Base-by-base conservation (phyloP, 352 stramenopile species). In the Pythium insidiosum region DNA sequence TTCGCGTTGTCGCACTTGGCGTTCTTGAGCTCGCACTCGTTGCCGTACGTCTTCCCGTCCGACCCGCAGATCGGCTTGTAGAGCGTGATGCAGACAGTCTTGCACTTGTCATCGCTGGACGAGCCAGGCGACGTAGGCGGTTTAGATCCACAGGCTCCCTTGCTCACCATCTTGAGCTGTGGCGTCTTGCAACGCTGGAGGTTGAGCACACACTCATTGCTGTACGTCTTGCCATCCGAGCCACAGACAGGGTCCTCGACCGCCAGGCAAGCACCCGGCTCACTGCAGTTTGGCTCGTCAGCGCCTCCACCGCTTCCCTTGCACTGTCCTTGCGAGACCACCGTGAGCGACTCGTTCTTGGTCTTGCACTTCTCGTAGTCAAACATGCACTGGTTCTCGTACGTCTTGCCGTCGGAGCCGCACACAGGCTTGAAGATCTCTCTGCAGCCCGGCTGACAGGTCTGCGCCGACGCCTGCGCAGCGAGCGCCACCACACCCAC, bases 401-500 rank as follows among this genome's bases (percentile, higher is more conserved):
- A n/a, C n/a, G n/a, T n/a, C n/a, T n/a, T n/a, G n/a, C n/a, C n/a
- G n/a, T n/a, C n/a, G n/a, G n/a, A n/a, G n/a, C n/a, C n/a, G 34
- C 55, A 63, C 37, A 63, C 55, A 7, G 55, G 55, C 34, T 53
- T 53, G 55, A 53, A 55, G 30, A 58, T 51, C 43, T 63, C 44
- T 4, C 11, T 11, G 29, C 55, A 63, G 43, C 16, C 41, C 11
- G 41, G 10, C 28, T 46, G 42, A 22, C 53, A 62, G 4, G 33
- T 53, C 29, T 51, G 39, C 1, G 34, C 44, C 4, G 47, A 31
- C 21, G 20, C 34, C 16, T 24, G 21, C 38, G 26, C 18, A 16
- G 30, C 22, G 18, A 50, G 20, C 33, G 46, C 47, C 24, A 21
- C 53, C 2, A 46, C 19, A 28, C 15, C n/a, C 3, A 15, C 28